These are phyloP conservation scores for Vicia sativa DNA, from an alignment of 306 rosid species.

Conservation along the genomic window DNA sequence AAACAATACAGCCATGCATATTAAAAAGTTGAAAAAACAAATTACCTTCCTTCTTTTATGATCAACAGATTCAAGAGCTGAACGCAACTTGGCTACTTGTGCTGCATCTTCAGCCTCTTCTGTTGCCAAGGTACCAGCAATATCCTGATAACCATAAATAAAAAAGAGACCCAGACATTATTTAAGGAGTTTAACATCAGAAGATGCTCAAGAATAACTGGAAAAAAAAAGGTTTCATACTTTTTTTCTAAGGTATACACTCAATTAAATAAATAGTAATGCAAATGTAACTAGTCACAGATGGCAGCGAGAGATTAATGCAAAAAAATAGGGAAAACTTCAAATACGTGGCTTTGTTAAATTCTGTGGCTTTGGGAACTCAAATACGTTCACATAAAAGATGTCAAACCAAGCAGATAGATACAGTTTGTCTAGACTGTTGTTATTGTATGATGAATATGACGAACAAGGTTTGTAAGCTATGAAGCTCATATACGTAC, in stretches of 20 bases:
- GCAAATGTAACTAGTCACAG: constrained; percentile 22
- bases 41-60: constrained; percentile 96
- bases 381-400: constrained; percentile 3
- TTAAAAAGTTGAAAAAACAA: constrained; percentile 31
- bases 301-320: constrained; percentile 14
- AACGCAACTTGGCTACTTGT: constrained; percentile 87
- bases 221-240: constrained; percentile 25
- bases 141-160: constrained; percentile 67
- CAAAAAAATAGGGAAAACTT: not conserved
- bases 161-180: constrained; percentile 21
- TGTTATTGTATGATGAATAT: not conserved
- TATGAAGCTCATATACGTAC: not conserved
- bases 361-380: not conserved
- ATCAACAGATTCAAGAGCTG: constrained; percentile 97
- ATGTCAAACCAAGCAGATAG: constrained; percentile 19
- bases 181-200: constrained; percentile 12
- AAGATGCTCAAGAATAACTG: constrained; percentile 18
- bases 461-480: constrained; percentile 8
- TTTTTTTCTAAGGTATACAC: constrained; percentile 7
- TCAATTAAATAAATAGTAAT: constrained; percentile 28
- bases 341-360: too few species aligned
- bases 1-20: constrained; percentile 2
- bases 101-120: constrained; percentile 89
- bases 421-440: not conserved
- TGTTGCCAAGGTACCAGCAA: constrained; percentile 96